Evolutionary conservation across 2,329 filamentous ascomycete genomes (phyloP), one percentile per base, ranked within the genome.

Genomic region (Juglanconis juglandina): DNA sequence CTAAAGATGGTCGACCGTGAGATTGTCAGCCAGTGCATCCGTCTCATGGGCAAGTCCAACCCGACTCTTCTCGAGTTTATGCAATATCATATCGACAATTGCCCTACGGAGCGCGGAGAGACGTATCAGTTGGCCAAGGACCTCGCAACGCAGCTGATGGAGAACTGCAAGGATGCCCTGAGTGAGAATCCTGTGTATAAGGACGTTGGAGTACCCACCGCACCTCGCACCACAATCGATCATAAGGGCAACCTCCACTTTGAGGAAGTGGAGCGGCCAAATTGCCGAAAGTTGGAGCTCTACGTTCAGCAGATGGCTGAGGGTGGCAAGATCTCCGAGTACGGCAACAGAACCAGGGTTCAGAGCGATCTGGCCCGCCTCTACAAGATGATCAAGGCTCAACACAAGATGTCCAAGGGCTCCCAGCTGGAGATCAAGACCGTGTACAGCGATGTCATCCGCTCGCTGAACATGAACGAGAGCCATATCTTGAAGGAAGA

Each of bases 21-120:
- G 76, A 99, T 98, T 69, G 95, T 99, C 72, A 97, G 93, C 77
- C 93, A 93, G 74, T 99, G 95, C 78, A 98, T 99, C 71, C 90
- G 92, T 67, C 95, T 99, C 77, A 99, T 99, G 95, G 99, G 97
- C 81, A 90, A 95, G 64, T 96, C 95, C 39, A 99, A 98, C 73
- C 95, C 95, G 2, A 89, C 91, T 41, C 86, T 99, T 1, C 85
- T 99, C 61, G 94, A 99, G 68, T 99, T 97, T 77, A 99, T 99
- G 95, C 95, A 99, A 74, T 98, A 99, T 70, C 95, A 99, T 79
- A 99, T 99, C 71, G 95, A 99, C 71, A 95, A 98, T 80, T 98
- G 94, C 79, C 95, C 95, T 0, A 93, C 93, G 0, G 93, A 99
- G 72, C 89, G 94, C 54, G 95, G 95, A 61, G 95, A 99, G 79